phyloP scores from a whole-genome alignment of 2,329 filamentous ascomycete species.

The Beauveria rudraprayagi region DNA sequence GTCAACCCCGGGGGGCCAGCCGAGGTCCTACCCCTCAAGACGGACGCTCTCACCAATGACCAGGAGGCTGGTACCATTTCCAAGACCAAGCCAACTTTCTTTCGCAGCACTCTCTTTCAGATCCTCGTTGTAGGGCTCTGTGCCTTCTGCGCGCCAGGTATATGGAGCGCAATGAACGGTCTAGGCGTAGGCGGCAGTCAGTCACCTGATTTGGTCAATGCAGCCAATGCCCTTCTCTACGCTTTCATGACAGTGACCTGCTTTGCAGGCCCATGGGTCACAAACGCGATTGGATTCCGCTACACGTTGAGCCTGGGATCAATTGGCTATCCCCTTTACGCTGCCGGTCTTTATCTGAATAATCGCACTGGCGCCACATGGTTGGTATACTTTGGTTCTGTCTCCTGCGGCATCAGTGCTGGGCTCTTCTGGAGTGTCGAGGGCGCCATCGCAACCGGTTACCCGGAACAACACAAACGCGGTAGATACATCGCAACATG shows the following conservation, averaged over 20 bases:
- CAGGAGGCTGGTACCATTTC: background rate
- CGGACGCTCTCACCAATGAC: background rate
- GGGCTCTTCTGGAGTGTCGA: conserved; percentile 63
- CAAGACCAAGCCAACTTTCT: conserved; percentile 11
- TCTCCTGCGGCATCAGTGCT: conserved; percentile 53
- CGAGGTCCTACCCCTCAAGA: background rate
- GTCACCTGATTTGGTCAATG: conserved; percentile 33
- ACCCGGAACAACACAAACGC: conserved; percentile 53
- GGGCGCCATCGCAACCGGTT: conserved; percentile 56
- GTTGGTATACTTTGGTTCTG: conserved; percentile 55
- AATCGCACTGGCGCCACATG: conserved; percentile 55
- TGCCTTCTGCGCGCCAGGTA: conserved; percentile 33
- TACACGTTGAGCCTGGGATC: conserved; percentile 34
- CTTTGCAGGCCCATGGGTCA: conserved; percentile 29
- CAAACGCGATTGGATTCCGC: conserved; percentile 28
- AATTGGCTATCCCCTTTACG: conserved; percentile 56
- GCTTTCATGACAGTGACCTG: conserved; percentile 36
- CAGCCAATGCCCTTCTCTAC: conserved; percentile 38
- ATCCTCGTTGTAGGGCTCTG: conserved; percentile 31
- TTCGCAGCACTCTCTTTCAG: conserved; percentile 28
- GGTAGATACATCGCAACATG: conserved; percentile 47
- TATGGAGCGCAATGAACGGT: conserved; percentile 34
- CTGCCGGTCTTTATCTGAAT: conserved; percentile 57
- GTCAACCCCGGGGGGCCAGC: background rate
- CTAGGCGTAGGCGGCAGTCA: conserved; percentile 33